A percentile compares a stretch with the other conserved stretches of the same genome.
Conservation (phyloP, 495 filamentous ascomycete species). For the Jackrogersella minutella region DNA sequence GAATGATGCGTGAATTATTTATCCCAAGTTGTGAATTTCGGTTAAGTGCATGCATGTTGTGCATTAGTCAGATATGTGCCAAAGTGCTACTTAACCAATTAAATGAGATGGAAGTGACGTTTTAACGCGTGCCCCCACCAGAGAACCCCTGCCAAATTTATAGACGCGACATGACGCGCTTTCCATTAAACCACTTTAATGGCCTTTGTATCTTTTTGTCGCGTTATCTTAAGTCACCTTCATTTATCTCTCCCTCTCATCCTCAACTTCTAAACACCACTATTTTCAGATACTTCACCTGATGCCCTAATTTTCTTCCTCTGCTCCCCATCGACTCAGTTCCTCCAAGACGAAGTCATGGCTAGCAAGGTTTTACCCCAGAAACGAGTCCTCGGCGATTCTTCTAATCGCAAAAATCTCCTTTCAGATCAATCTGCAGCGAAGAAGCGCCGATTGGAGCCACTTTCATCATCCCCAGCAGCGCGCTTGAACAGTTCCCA, state of each 20-base stretch:
- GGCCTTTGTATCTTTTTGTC: background rate
- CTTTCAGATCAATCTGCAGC: conserved; percentile 46
- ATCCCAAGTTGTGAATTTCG: background rate
- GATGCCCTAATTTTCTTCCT: conserved; percentile 16
- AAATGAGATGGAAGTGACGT: conserved; percentile 17
- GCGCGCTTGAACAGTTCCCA: conserved; percentile 66
- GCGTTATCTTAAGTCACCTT: background rate
- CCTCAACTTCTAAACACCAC: background rate
- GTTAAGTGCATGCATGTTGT: conserved; percentile 1
- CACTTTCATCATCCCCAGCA: conserved; percentile 59
- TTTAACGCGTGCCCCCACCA: conserved; percentile 38
- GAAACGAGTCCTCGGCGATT: conserved; percentile 61
- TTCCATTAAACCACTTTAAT: conserved; percentile 40
- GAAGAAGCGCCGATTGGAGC: conserved; percentile 84
- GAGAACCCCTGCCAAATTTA: conserved; percentile 14
- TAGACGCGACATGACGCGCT: conserved; percentile 44
- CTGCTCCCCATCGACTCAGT: conserved; percentile 11
- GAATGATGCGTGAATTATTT: background rate
- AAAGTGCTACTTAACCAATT: background rate
- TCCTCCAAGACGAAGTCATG: conserved; percentile 44
- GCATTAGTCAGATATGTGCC: conserved; percentile 13
- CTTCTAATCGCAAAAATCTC: conserved; percentile 58
- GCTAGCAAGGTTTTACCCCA: conserved; percentile 56
- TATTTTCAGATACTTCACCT: background rate
- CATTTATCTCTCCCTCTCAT: background rate